Conservation (phyloP, 2,329 filamentous ascomycete genomes). For the Endocalyx cinctus region DNA sequence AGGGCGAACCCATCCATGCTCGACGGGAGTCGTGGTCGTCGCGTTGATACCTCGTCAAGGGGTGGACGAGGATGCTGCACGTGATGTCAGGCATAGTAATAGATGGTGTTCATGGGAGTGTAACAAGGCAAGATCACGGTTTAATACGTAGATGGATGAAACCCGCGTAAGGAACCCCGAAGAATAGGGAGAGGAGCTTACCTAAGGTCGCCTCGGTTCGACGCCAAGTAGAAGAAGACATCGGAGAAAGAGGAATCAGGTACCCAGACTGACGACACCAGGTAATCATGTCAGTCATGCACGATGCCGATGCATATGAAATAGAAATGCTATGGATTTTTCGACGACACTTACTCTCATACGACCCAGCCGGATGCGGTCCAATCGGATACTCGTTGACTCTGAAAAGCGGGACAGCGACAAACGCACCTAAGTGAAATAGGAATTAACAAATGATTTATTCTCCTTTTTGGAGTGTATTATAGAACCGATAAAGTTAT, state of each 20-base stretch:
- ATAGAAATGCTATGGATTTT: no score
- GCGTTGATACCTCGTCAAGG: constrained; percentile 26
- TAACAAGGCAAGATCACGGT: not conserved
- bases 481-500: no score
- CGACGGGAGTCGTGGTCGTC: constrained; percentile 28
- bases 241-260: constrained; percentile 30
- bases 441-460: no score
- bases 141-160: no score
- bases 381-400: constrained; percentile 30
- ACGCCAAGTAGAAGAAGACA: constrained; percentile 29
- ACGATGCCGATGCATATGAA: no score
- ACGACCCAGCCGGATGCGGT: constrained; percentile 29
- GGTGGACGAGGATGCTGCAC: constrained; percentile 29
- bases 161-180: no score
- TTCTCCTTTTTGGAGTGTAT: no score
- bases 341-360: constrained; percentile 29
- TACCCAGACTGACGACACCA: constrained; percentile 23
- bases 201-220: constrained; percentile 27
- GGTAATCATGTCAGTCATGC: not conserved
- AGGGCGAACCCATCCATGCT: constrained; percentile 29
- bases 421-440: constrained; percentile 23
- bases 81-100: no score
- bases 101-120: not conserved
- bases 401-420: constrained; percentile 26
- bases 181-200: no score